Evolutionary conservation across 2,329 filamentous ascomycete species (phyloP), one percentile per base, ranked within the genome.

Genomic region (Calcarisporium arbuscula): DNA sequence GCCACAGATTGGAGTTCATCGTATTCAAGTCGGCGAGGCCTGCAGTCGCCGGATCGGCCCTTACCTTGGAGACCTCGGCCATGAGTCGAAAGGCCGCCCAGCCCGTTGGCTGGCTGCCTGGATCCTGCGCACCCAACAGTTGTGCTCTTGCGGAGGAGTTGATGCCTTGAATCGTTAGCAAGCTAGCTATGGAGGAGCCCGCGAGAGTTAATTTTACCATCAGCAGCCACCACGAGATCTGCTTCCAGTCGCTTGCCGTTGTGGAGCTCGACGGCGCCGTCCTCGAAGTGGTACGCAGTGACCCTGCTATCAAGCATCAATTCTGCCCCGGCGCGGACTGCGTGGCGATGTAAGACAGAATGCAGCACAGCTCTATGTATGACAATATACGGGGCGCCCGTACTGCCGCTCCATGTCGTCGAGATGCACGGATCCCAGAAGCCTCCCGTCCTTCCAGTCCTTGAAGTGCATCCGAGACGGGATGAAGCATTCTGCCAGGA

Each of bases 21-120:
- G 42, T 39, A 5, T 40, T 29, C 15, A 41, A 19, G 30, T 62
- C 53, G 5, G 64, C 39, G 1, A 67, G 28, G 54, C 54, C 61
- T 0, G 56, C 46, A 4, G 56, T 40, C 4, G 59, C 54, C 0
- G 58, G 52, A 22, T 61, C 53, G 5, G 39, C 37, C 17, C 48
- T 49, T 33, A 67, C 59, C 28, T 53, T 54, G 5, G 50, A 43
- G 5, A 61, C 53, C 15, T 62, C 54, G 1, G 65, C 56, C 0
- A 54, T 60, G 1, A 60, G 57, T 5, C 64, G 47, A 34, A 66
- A 64, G 0, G 60, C 62, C 6, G 62, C 58, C 36, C 62, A 63
- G 0, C 60, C 62, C 0, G 62, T 59, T 1, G 48, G 46, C 16
- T 34, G 32, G 8, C 38, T 32, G 11, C 43, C 35, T 5, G 37